Evolutionary conservation across 1,139 yeast genomes (phyloP).

Genomic region (Pichia inconspicua): DNA sequence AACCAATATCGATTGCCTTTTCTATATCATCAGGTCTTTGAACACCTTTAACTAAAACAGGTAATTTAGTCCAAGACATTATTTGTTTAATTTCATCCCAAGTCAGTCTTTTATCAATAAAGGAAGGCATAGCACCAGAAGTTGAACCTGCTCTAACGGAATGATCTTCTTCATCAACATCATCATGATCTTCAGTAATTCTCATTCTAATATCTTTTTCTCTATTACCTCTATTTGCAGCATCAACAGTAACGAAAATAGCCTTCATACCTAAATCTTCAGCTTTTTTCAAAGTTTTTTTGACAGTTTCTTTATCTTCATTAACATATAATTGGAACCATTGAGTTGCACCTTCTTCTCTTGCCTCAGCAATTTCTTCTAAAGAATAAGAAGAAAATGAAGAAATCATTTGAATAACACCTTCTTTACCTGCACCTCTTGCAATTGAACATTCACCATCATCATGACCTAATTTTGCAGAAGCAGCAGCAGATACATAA

Average conservation of each 20-base stretch:
- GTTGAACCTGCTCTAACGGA: constrained; percentile 71
- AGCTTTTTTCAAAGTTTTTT: constrained; percentile 43
- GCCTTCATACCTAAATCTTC: constrained; percentile 39
- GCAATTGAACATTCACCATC: constrained; percentile 73
- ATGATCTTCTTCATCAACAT: constrained; percentile 35
- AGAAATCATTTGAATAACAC: constrained; percentile 46
- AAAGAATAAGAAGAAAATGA: constrained; percentile 48
- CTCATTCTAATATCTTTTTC: constrained; percentile 53
- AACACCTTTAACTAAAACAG: constrained; percentile 44
- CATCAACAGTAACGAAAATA: constrained; percentile 57
- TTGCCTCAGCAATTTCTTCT: constrained; percentile 51
- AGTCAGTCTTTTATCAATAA: constrained; percentile 21
- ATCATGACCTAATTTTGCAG: constrained; percentile 67
- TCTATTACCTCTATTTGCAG: constrained; percentile 58
- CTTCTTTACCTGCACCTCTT: constrained; percentile 54
- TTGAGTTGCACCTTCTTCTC: constrained; percentile 50
- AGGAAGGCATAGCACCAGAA: constrained; percentile 18
- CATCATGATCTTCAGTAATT: constrained; percentile 41
- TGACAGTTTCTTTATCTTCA: constrained; percentile 55
- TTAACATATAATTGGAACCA: constrained; percentile 92
- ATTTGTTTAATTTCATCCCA: constrained; percentile 31
- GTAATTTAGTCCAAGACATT: constrained; percentile 36
- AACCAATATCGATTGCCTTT: constrained; percentile 43
- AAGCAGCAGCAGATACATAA: constrained; percentile 70
- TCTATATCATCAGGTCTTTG: constrained; percentile 47